Base-by-base conservation (phyloP, 176 grass and related monocot genomes). In the Ananas comosus region DNA sequence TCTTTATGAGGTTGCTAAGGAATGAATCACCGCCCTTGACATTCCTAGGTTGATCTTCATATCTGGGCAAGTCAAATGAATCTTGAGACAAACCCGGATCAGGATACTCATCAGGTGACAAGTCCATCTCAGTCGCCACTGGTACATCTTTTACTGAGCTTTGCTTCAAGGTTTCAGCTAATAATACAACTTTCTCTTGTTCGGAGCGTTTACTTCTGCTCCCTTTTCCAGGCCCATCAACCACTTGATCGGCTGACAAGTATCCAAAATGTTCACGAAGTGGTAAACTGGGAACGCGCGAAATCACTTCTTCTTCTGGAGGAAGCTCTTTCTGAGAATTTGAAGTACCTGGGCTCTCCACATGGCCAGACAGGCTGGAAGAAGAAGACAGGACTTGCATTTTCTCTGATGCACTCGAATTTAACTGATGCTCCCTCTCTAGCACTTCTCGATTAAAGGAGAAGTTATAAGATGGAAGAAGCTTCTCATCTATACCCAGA, bases 1-100 rank as follows among this genome's bases (percentile, higher is more conserved):
- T 99, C 76, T 93, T 99, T 72, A 99, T 87, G 18, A 99, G 83
- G 78, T 89, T 89, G 23, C 80, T 70, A 10, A 99, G 67, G 69
- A 93, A 99, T 28, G 87, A 99, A 51, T 99, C 80, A 3, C 80
- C 78, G 19, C 50, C 79, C 70, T 91, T 86, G 29, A 78, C 65
- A 23, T 19, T 58, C 63, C 59, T 81, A 74, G 66, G 54, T 51
- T 79, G 83, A 61, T 18, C 75, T 64, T 75, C 58, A 80, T 82
- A 69, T 73, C 70, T 70, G 52, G 53, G 73, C 63, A 80, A 53
- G 66, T 78, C 71, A 68, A 70, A 64, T 29, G 74, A 59, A 85
- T 80, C 86, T 77, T 90, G 74, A 56, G 54, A 28, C 10, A 74
- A 76, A 28, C 83, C 74, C 51, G 79, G 63, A 65, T 67, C 65